These are phyloP conservation scores for Geotrichum citri-aurantii DNA, from an alignment of 1,139 yeast species.

Conservation along the genomic window DNA sequence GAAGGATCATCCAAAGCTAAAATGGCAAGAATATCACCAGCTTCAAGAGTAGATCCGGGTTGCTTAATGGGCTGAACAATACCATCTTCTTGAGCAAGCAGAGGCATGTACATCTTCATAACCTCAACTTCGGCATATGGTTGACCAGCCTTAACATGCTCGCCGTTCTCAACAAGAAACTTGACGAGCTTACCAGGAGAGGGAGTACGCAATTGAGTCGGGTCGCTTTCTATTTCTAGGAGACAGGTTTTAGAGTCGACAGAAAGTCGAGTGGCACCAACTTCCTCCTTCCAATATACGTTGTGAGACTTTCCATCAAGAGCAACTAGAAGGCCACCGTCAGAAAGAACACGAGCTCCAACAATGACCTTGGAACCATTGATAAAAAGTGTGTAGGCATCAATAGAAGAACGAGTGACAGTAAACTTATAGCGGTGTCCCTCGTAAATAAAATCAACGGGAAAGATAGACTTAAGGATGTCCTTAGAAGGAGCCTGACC, in stretches of 20 bases:
- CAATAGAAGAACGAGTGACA: constrained; percentile 87
- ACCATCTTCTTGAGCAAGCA: constrained; percentile 83
- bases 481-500: constrained; percentile 92
- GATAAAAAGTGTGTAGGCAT: constrained; percentile 78
- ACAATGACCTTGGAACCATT: constrained; percentile 89
- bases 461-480: constrained; percentile 77
- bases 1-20: constrained; percentile 93
- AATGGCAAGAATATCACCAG: constrained; percentile 95
- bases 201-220: constrained; percentile 96
- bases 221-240: constrained; percentile 91
- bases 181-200: constrained; percentile 97
- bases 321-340: constrained; percentile 87
- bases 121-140: constrained; percentile 98
- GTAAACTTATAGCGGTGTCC: constrained; percentile 91
- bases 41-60: constrained; percentile 92
- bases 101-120: constrained; percentile 76
- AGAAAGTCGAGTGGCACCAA: constrained; percentile 89
- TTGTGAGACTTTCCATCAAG: constrained; percentile 91
- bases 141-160: constrained; percentile 86
- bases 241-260: constrained; percentile 93
- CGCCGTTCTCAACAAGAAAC: constrained; percentile 91
- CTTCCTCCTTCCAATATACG: constrained; percentile 96
- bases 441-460: constrained; percentile 92
- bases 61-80: constrained; percentile 87
- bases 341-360: constrained; percentile 80